phyloP scores from a whole-genome alignment of 306 rosid species.

The Rubus idaeus region DNA sequence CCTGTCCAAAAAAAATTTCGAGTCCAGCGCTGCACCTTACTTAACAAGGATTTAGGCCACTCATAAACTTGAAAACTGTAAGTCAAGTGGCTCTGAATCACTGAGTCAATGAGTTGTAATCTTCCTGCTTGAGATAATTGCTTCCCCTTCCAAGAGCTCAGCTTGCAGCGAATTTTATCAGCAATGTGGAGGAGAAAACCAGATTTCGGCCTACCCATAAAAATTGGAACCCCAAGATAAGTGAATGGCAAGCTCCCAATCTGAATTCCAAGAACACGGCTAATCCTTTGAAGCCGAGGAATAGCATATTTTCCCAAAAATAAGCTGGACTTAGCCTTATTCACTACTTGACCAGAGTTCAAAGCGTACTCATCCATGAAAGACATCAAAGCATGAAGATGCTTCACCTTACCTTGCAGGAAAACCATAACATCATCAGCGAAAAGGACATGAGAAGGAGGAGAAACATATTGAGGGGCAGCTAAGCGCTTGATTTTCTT shows the following conservation, averaged over 20 bases:
- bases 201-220: neutral
- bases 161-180: neutral
- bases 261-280: too few species aligned
- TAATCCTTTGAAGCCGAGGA: too few species aligned
- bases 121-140: neutral
- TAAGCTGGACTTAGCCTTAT: too few species aligned
- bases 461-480: too few species aligned
- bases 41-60: neutral
- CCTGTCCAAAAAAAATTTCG: neutral
- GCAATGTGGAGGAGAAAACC: neutral
- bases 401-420: too few species aligned
- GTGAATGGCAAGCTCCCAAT: neutral
- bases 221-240: neutral
- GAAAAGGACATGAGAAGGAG: too few species aligned
- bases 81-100: neutral
- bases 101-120: neutral
- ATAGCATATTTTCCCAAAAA: too few species aligned
- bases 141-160: neutral
- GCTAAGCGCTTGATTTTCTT: too few species aligned
- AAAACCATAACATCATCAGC: too few species aligned
- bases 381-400: too few species aligned
- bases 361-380: too few species aligned
- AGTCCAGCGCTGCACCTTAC: neutral
- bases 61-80: neutral
- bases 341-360: too few species aligned